These are phyloP conservation scores for Apiospora pterosperma DNA, from an alignment of 2,329 filamentous ascomycete genomes.

Conservation along the genomic window DNA sequence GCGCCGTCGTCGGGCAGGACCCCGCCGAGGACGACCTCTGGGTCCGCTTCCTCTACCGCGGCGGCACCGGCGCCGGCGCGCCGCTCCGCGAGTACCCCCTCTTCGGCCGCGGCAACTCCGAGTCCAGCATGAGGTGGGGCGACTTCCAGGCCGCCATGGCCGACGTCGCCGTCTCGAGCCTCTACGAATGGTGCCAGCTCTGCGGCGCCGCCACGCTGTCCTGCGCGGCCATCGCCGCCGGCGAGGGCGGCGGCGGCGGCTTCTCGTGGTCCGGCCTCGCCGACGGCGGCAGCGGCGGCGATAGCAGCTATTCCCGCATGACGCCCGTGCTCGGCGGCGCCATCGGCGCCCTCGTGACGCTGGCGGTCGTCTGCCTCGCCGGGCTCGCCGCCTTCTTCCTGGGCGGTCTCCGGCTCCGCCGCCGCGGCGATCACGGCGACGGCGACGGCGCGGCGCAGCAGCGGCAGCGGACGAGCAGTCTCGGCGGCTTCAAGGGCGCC, in stretches of 20 bases:
- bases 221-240: slow-evolving; percentile 26
- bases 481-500: slow-evolving; percentile 40
- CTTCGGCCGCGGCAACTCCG: slow-evolving; percentile 33
- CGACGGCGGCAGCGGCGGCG: neutral
- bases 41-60: slow-evolving; percentile 56
- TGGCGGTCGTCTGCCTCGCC: slow-evolving; percentile 27
- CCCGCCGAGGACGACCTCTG: slow-evolving; percentile 37
- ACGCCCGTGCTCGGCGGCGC: slow-evolving; percentile 40
- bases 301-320: slow-evolving; percentile 13
- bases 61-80: slow-evolving; percentile 36
- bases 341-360: slow-evolving; percentile 40
- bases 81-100: slow-evolving; percentile 35
- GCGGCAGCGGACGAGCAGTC: slow-evolving; percentile 1
- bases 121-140: slow-evolving; percentile 32
- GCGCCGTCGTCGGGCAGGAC: neutral
- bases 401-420: slow-evolving; percentile 24
- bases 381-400: slow-evolving; percentile 20
- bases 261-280: neutral
- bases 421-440: slow-evolving; percentile 3
- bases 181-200: slow-evolving; percentile 40
- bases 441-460: neutral
- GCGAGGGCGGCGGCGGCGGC: slow-evolving; percentile 1
- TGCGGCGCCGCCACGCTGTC: slow-evolving; percentile 36
- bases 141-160: slow-evolving; percentile 37
- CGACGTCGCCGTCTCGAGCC: slow-evolving; percentile 28